Conservation (phyloP, 2,329 filamentous ascomycete species). For the Aaosphaeria pasadenensis region DNA sequence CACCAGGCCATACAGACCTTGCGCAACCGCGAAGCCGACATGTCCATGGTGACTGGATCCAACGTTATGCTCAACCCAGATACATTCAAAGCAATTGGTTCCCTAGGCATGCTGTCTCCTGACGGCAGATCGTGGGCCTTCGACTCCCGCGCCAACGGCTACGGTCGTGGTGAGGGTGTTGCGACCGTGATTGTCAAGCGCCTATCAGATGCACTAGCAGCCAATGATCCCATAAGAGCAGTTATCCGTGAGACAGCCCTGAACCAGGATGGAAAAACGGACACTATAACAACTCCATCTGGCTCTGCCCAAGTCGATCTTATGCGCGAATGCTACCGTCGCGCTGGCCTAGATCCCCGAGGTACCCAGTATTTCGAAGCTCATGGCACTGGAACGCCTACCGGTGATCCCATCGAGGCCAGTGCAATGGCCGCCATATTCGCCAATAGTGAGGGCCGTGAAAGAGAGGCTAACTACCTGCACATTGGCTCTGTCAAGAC, state of each 20-base stretch:
- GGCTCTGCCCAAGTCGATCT: constrained; percentile 4
- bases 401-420: constrained; percentile 36
- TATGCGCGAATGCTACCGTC: constrained; percentile 20
- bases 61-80: constrained; percentile 8
- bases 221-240: constrained; percentile 24
- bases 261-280: constrained; percentile 26
- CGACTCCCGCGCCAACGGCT: constrained; percentile 19
- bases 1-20: constrained; percentile 12
- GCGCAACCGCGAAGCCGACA: constrained; percentile 5
- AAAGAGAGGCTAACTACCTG: constrained; percentile 10
- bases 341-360: constrained; percentile 23
- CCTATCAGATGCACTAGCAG: constrained; percentile 16
- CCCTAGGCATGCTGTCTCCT: not conserved
- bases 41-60: constrained; percentile 7
- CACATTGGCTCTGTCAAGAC: constrained; percentile 17
- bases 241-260: constrained; percentile 24
- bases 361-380: constrained; percentile 10
- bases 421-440: constrained; percentile 8
- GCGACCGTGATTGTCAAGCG: constrained; percentile 24
- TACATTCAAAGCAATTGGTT: constrained; percentile 4
- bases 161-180: constrained; percentile 28
- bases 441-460: constrained; percentile 1
- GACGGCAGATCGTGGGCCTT: constrained; percentile 23
- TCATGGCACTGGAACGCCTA: constrained; percentile 54
- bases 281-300: constrained; percentile 4